Base-by-base conservation (phyloP, 441 rosid species). In the Gossypium gossypioides region DNA sequence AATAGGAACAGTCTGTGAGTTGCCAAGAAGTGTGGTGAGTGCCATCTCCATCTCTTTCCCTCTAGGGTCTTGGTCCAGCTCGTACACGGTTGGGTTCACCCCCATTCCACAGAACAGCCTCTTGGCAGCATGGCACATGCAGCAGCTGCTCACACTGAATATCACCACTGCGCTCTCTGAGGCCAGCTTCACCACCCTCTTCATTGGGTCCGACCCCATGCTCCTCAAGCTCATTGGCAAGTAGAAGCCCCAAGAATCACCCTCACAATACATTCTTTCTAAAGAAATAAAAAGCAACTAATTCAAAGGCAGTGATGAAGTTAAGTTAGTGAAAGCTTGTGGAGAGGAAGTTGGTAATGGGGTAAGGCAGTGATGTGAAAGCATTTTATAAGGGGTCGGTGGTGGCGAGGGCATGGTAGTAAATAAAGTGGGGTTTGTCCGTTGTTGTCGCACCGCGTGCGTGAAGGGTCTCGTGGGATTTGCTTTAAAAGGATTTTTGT, bases 141-240 rank as follows among this genome's bases (percentile, higher is more conserved):
- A 58, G 24, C 63, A 88, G 55, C 88, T 80, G 69, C 92, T 88
- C 4, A 84, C 4, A 73, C 89, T 88, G 78, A 88, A 88, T 66
- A 88, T 74, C 84, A 88, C 90, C 68, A 88, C 90, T 13, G 92
- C 90, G 34, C 90, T 86, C 82, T 74, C 88, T 0, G 86, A 69
- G 0, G 86, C 90, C 71, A 88, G 71, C 74, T 82, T 75, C 68
- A 48, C 80, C 50, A 86, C 84, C 48, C 75, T 74, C 74, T 85
- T 83, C 70, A 82, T 3, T 0, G 90, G 81, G 64, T 86, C 88
- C 0, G 24, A 34, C 12, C 21, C 63, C 25, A 71, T 55, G 16
- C 77, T 55, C 51, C 63, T 12, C 4, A 55, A 12, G 59, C 59
- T 55, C 40, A 62, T 15, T 34, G 69, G 57, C 63, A 72, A 32